phyloP scores from a whole-genome alignment of 23 red algal species.

The Cyanidium caldarium region DNA sequence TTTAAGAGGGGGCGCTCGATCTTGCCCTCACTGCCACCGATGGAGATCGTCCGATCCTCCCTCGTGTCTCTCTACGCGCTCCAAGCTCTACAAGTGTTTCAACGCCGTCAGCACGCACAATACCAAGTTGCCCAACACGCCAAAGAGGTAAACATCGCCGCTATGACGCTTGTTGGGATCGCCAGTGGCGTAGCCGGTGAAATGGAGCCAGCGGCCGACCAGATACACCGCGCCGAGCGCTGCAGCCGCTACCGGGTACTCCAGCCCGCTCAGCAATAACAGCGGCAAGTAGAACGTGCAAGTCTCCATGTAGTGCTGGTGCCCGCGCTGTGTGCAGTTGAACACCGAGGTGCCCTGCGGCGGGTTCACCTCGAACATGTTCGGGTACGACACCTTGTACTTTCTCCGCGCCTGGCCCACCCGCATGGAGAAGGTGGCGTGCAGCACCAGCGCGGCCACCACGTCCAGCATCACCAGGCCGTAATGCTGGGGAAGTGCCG shows the following conservation, averaged over 20 bases:
- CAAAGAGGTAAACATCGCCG: background rate
- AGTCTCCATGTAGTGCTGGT: background rate
- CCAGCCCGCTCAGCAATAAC: background rate
- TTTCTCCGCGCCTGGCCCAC: background rate
- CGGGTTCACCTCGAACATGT: background rate
- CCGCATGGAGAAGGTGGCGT: background rate
- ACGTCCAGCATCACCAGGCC: background rate
- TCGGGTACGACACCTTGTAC: conserved; percentile 8
- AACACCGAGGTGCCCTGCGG: background rate
- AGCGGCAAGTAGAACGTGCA: background rate
- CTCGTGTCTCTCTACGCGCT: too few relatives aligned
- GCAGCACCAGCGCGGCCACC: background rate
- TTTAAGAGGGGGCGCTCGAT: too few relatives aligned
- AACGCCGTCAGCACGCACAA: background rate
- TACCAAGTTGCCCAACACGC: background rate
- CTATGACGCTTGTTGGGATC: background rate
- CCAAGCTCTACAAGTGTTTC: background rate
- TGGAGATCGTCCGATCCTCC: too few relatives aligned
- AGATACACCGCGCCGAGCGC: background rate
- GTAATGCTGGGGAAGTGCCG: background rate
- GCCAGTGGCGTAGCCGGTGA: background rate
- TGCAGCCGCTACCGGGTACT: background rate
- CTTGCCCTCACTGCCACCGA: too few relatives aligned
- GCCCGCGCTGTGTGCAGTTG: conserved; percentile 1
- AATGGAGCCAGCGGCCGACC: background rate